Conservation (phyloP, 352 stramenopile species). For the Phytophthora cajani region DNA sequence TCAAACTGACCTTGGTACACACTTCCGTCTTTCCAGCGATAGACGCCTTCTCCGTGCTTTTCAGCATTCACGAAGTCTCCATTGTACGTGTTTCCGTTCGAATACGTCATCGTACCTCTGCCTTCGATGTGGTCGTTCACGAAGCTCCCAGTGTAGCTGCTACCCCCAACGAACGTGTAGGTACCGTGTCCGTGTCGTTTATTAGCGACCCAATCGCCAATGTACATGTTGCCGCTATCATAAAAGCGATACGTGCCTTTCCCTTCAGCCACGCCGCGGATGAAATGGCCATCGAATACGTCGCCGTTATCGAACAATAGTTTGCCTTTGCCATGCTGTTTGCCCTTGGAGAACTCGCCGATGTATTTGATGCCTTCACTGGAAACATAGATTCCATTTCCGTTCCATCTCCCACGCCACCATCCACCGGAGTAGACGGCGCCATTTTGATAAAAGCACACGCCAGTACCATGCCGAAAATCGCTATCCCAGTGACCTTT, state of each 20-base stretch:
- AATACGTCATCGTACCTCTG: conserved; percentile 78
- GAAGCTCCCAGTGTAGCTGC: conserved; percentile 68
- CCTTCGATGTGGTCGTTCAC: conserved; percentile 72
- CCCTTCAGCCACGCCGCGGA: conserved; percentile 56
- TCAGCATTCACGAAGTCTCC: conserved; percentile 69
- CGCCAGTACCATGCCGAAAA: conserved; percentile 66
- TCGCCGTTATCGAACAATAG: conserved; percentile 82
- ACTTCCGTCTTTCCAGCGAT: conserved; percentile 82
- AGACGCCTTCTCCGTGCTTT: conserved; percentile 68
- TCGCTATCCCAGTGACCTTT: conserved; percentile 79
- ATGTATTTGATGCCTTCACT: conserved; percentile 75
- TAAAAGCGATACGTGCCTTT: conserved; percentile 76
- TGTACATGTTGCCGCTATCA: conserved; percentile 70
- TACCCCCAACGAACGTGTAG: conserved; percentile 68
- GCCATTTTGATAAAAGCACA: conserved; percentile 82
- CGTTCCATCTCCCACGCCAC: conserved; percentile 65
- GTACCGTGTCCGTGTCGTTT: conserved; percentile 75
- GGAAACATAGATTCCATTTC: conserved; percentile 69
- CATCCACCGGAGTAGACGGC: conserved; percentile 77
- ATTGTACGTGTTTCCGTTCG: conserved; percentile 87
- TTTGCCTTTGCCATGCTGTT: conserved; percentile 72
- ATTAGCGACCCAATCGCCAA: conserved; percentile 70
- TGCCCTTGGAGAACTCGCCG: conserved; percentile 61
- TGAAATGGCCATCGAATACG: conserved; percentile 75
- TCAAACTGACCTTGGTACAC: conserved; percentile 77